phyloP scores from a whole-genome alignment of 2,329 filamentous ascomycete species.

The Xylaria digitata region DNA sequence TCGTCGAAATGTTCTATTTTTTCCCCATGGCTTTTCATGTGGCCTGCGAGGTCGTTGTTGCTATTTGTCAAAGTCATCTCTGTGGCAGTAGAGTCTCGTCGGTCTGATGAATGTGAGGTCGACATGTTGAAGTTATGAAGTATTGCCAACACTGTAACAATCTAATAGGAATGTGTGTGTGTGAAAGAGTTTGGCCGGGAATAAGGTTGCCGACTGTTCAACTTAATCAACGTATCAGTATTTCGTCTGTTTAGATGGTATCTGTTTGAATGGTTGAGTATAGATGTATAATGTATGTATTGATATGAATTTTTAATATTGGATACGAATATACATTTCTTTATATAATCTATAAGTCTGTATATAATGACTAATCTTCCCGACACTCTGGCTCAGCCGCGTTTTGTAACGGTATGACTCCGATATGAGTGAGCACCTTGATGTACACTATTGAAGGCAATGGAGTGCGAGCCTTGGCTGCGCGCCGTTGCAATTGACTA shows the following conservation, averaged over 20 bases:
- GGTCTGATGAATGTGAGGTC: slow-evolving; percentile 16
- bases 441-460: background rate
- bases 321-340: background rate
- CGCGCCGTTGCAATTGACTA: slow-evolving; percentile 13
- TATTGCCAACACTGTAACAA: background rate
- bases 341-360: slow-evolving; percentile 4
- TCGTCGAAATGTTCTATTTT: slow-evolving; percentile 26
- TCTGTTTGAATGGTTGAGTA: background rate
- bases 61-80: slow-evolving; percentile 41
- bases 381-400: background rate
- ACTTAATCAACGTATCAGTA: background rate
- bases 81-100: slow-evolving; percentile 39
- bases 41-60: slow-evolving; percentile 6
- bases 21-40: background rate
- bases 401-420: slow-evolving; percentile 8
- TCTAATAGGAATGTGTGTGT: background rate
- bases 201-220: background rate
- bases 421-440: background rate
- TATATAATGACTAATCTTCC: background rate
- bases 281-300: background rate
- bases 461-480: slow-evolving; percentile 6
- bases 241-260: background rate
- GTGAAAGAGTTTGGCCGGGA: background rate
- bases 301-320: background rate
- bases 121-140: slow-evolving; percentile 22